A percentile compares a stretch with the other conserved stretches of the same genome.
phyloP scores from a whole-genome alignment of 331 rosid species.

The Acacia pycnantha region DNA sequence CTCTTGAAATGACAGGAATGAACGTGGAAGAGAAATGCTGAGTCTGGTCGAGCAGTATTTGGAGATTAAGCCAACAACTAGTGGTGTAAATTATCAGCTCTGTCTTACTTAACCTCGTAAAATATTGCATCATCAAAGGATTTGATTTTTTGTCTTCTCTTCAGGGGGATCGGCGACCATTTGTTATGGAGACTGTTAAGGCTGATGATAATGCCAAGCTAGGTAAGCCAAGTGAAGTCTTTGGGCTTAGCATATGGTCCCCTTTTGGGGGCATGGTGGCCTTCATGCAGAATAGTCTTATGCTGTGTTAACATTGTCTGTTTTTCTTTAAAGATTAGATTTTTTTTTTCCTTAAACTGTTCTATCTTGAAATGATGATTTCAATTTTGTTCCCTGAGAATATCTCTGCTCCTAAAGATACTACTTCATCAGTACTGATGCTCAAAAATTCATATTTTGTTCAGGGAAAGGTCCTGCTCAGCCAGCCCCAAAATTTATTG shows the following conservation, averaged over 20 bases:
- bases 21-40: conserved; percentile 92
- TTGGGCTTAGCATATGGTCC: conserved; percentile 2
- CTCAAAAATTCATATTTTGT: conserved; percentile 20
- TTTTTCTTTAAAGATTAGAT: conserved; percentile 7
- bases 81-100: conserved; percentile 50
- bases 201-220: conserved; percentile 93
- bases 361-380: background rate
- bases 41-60: conserved; percentile 64
- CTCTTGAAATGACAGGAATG: conserved; percentile 62
- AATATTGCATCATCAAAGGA: background rate
- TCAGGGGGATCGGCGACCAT: conserved; percentile 85
- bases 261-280: background rate
- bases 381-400: conserved; percentile 5
- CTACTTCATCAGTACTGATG: conserved; percentile 12
- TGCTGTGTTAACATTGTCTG: background rate
- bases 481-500: conserved; percentile 88
- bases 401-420: conserved; percentile 9
- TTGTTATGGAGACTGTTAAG: conserved; percentile 92
- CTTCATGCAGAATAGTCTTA: background rate
- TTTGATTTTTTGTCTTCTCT: conserved; percentile 19
- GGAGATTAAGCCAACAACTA: conserved; percentile 70
- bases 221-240: conserved; percentile 43
- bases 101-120: conserved; percentile 21
- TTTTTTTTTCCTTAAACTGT: background rate
- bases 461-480: conserved; percentile 88